Percentiles rank a stretch among this genome's conserved stretches.
phyloP scores from a whole-genome alignment of 2,329 filamentous ascomycete species.

The Endocalyx cinctus region DNA sequence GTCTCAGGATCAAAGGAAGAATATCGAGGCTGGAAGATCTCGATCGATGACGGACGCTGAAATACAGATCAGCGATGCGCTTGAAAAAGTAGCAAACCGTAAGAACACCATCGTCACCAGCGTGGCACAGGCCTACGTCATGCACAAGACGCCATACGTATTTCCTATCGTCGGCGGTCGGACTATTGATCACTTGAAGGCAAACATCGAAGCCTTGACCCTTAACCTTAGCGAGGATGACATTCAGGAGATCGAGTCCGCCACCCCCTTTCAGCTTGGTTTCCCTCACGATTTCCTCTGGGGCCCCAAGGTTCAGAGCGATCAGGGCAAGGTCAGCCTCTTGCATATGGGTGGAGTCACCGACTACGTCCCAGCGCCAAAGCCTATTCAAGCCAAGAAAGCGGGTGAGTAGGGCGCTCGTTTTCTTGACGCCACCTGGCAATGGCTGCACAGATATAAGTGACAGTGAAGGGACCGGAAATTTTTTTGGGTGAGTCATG shows the following conservation, averaged over 20 bases:
- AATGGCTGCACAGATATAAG: too few relatives aligned
- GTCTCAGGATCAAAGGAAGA: conserved; percentile 38
- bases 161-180: conserved; percentile 50
- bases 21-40: conserved; percentile 37
- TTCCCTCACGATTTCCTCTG: conserved; percentile 56
- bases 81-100: conserved; percentile 57
- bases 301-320: conserved; percentile 25
- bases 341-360: conserved; percentile 42
- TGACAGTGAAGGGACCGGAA: too few relatives aligned
- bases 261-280: conserved; percentile 49
- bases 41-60: conserved; percentile 47
- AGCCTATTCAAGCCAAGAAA: conserved; percentile 38
- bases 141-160: conserved; percentile 47
- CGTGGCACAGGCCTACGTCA: conserved; percentile 50
- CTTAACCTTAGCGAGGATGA: conserved; percentile 47
- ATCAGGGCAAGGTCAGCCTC: conserved; percentile 39
- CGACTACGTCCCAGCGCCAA: conserved; percentile 43
- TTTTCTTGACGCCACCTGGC: conserved; percentile 12
- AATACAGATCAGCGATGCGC: conserved; percentile 46
- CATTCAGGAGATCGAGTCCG: conserved; percentile 48
- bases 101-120: conserved; percentile 53
- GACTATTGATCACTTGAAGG: conserved; percentile 46
- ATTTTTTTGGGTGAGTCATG: too few relatives aligned
- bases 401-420: conserved; percentile 36
- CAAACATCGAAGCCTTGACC: conserved; percentile 52